These are phyloP conservation scores for Didymella arachidicola DNA, from an alignment of 2,329 filamentous ascomycete genomes.

Conservation along the genomic window DNA sequence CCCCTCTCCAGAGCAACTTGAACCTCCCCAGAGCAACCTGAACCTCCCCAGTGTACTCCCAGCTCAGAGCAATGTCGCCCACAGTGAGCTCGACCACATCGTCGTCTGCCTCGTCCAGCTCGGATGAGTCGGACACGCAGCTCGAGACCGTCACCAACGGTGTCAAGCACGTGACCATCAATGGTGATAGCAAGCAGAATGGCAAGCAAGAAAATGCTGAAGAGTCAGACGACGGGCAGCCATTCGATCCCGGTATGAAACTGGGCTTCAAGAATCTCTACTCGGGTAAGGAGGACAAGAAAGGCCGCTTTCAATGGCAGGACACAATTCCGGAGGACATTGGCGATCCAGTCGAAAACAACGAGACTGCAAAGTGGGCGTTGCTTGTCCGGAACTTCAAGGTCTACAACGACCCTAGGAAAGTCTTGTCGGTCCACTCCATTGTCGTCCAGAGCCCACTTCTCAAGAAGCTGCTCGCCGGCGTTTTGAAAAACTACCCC, in stretches of 20 bases:
- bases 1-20: too few relatives aligned
- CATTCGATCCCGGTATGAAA: slow-evolving; percentile 12
- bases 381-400: slow-evolving; percentile 51
- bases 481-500: slow-evolving; percentile 65
- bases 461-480: slow-evolving; percentile 64
- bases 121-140: slow-evolving; percentile 9
- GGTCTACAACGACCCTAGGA: slow-evolving; percentile 59
- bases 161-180: slow-evolving; percentile 25
- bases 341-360: slow-evolving; percentile 61
- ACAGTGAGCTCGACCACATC: background rate
- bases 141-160: slow-evolving; percentile 16
- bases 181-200: slow-evolving; percentile 16
- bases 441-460: slow-evolving; percentile 70
- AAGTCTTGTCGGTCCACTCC: slow-evolving; percentile 67
- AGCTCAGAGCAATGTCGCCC: slow-evolving; percentile 1
- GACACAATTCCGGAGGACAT: slow-evolving; percentile 37
- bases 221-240: background rate
- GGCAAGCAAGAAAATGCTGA: slow-evolving; percentile 8
- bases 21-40: too few relatives aligned
- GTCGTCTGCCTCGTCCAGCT: slow-evolving; percentile 5
- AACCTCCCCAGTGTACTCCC: too few relatives aligned
- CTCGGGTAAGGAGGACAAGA: slow-evolving; percentile 34
- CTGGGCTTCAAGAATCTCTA: slow-evolving; percentile 31
- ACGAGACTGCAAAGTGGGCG: slow-evolving; percentile 67
- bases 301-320: slow-evolving; percentile 38